Evolutionary conservation across 2,329 filamentous ascomycete species (phyloP).

Genomic region (Neonectria faginata): DNA sequence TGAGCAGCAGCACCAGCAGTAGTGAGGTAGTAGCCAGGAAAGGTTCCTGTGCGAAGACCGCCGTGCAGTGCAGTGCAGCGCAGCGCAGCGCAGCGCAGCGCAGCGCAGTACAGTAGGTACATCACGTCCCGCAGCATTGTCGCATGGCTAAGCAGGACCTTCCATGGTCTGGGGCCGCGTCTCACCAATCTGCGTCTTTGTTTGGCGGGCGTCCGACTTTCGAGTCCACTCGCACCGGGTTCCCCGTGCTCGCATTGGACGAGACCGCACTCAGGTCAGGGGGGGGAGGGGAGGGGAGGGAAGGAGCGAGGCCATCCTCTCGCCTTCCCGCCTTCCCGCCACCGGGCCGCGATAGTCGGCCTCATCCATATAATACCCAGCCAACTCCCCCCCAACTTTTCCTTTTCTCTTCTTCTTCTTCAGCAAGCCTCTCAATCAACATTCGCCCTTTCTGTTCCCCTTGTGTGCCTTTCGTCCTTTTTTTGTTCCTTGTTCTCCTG

Average conservation of each 20-base stretch:
- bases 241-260: not conserved
- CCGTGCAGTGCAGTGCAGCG: slow-evolving; percentile 20
- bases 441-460: slow-evolving; percentile 63
- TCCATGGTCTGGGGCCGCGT: not conserved
- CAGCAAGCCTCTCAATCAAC: slow-evolving; percentile 73
- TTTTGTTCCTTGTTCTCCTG: slow-evolving; percentile 56
- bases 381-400: slow-evolving; percentile 49
- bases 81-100: slow-evolving; percentile 21
- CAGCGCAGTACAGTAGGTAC: slow-evolving; percentile 1
- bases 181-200: not conserved
- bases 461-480: slow-evolving; percentile 54
- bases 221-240: slow-evolving; percentile 5
- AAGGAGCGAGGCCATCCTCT: not conserved
- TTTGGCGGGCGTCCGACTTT: slow-evolving; percentile 2
- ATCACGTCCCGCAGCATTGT: not conserved
- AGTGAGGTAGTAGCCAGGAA: slow-evolving; percentile 7
- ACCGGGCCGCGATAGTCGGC: slow-evolving; percentile 33
- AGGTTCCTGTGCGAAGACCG: slow-evolving; percentile 25
- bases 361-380: slow-evolving; percentile 46
- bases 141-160: not conserved
- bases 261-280: not conserved
- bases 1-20: not conserved
- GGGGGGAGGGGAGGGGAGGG: not conserved
- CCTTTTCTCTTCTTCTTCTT: slow-evolving; percentile 62
- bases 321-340: slow-evolving; percentile 12